Evolutionary conservation across 352 stramenopile genomes (phyloP), one percentile per base, ranked within the genome.

Genomic region (Phytophthora meadii): DNA sequence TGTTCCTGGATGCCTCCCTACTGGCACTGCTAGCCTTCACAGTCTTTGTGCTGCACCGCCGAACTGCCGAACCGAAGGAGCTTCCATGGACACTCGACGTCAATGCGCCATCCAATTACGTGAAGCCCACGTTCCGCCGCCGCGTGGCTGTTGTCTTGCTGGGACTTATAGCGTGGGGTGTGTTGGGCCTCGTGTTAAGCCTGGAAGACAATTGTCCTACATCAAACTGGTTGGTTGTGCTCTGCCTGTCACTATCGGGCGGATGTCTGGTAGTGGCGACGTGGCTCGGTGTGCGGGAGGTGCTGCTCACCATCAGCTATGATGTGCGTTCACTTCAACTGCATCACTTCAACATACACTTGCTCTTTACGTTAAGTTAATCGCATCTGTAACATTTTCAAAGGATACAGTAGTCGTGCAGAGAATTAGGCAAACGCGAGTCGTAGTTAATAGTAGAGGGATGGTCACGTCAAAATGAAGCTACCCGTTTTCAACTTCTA

Each of bases 311-410:
- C 40, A 45, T 66, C 28, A 40, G 61, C 10, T 54, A 10, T 36
- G 53, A 72, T 52, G 64, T 72, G 63, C 50, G 64, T 72, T 27
- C 46, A 64, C 37, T 55, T 65, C 62, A 64, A 64, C 61, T 58
- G 46, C 36, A 54, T 28, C 17, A 68, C 59, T 58, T 68, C 37
- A 64, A 64, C 46, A 51, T 69, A 36, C n/a, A 44, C 45, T 34
- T 19, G 19, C 19, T 19, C 19, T 19, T 19, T 19, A 19, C 19
- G 19, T 19, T 19, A 19, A 19, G 19, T 19, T 19, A 19, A 19
- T 19, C 19, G 19, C 19, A 19, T 19, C 19, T 19, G 19, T 19
- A 19, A 19, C 19, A 19, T 19, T 19, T 19, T 19, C 19, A 19
- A 1, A 19, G 19, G 19, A 1, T 19, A 19, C 19, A 19, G 19